Percentiles rank a stretch among this genome's conserved stretches.
phyloP scores from a whole-genome alignment of 306 rosid species.

The Vigna nakashimae region DNA sequence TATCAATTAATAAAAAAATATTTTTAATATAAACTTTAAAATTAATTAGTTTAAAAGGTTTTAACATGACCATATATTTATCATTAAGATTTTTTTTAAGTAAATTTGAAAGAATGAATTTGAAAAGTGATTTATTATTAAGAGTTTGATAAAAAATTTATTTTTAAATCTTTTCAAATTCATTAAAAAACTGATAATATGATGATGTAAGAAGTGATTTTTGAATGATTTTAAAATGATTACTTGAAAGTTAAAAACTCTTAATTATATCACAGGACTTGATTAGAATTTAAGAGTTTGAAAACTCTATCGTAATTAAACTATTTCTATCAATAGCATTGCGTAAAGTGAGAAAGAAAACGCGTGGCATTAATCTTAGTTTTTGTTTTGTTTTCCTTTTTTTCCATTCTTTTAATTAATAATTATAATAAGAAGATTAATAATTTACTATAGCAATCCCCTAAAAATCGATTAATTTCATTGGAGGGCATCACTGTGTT shows the following conservation, averaged over 20 bases:
- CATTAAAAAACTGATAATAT: no score
- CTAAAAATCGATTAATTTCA: conserved; percentile 1
- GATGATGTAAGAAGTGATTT: no score
- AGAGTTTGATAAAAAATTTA: no score
- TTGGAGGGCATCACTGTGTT: conserved; percentile 40
- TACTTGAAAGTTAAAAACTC: background rate
- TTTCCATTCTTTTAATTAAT: conserved; percentile 3
- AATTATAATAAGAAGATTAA: background rate
- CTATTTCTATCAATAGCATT: background rate
- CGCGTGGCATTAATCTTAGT: background rate
- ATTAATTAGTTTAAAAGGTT: background rate
- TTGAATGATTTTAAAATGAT: background rate
- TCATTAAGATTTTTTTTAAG: no score
- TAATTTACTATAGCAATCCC: background rate
- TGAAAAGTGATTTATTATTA: no score
- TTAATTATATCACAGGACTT: background rate
- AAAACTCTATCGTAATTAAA: background rate
- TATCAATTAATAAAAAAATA: background rate
- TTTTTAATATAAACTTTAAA: background rate
- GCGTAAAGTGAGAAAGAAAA: background rate
- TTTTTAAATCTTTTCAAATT: no score
- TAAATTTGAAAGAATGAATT: no score
- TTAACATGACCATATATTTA: no score
- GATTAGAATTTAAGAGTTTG: background rate
- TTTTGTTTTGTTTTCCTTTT: conserved; percentile 7